Evolutionary conservation across 2,329 filamentous ascomycete species (phyloP).

Genomic region (Aphanocladium album): DNA sequence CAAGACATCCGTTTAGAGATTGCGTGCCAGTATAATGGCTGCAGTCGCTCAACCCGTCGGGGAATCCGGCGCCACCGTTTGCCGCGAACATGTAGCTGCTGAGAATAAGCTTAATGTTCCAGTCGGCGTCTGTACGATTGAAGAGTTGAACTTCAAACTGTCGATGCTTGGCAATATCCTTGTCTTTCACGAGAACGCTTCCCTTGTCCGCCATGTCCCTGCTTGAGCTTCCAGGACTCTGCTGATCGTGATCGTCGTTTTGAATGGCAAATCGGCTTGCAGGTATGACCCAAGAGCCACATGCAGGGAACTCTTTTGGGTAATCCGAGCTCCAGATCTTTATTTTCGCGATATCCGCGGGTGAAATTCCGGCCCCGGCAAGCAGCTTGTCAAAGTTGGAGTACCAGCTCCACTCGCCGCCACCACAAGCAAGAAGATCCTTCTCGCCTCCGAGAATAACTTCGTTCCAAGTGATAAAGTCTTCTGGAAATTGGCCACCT

Average conservation of each 20-base stretch:
- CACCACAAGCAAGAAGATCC: neutral
- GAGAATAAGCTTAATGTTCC: conserved; percentile 4
- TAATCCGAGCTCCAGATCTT: conserved; percentile 8
- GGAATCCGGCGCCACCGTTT: conserved; percentile 1
- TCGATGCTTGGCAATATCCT: conserved; percentile 6
- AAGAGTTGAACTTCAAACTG: conserved; percentile 7
- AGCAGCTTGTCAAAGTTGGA: conserved; percentile 3
- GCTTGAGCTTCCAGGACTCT: neutral
- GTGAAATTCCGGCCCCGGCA: neutral
- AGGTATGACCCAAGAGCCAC: conserved; percentile 5
- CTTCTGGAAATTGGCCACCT: neutral
- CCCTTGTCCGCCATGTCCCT: conserved; percentile 8
- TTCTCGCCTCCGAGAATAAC: conserved; percentile 8
- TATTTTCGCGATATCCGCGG: neutral
- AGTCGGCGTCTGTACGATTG: conserved; percentile 2
- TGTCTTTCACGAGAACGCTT: conserved; percentile 5
- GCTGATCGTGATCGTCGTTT: conserved; percentile 9
- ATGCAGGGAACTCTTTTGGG: conserved; percentile 8
- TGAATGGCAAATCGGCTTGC: conserved; percentile 4
- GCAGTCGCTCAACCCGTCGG: conserved; percentile 4
- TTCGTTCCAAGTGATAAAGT: conserved; percentile 9
- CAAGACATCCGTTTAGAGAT: neutral
- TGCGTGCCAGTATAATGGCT: neutral
- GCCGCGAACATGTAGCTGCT: conserved; percentile 9
- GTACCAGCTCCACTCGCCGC: conserved; percentile 7